A percentile compares a stretch with the other conserved stretches of the same genome.
Conservation (phyloP, 1,284 basidiomycete species). For the Ceratorhiza oryzae-sativae region DNA sequence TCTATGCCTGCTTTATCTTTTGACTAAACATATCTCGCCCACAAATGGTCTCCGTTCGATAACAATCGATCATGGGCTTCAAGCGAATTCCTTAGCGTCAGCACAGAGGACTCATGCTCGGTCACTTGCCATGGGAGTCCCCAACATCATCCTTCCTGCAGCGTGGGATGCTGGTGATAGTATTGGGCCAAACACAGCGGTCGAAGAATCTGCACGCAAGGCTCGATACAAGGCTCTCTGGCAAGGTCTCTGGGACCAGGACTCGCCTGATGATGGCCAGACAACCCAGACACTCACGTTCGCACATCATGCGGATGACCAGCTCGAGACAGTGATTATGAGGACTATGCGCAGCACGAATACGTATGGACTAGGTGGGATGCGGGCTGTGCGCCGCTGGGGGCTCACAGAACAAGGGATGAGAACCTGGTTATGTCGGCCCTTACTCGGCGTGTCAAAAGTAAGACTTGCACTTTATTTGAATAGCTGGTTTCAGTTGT, state of each 20-base stretch:
- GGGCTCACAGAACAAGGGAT: conserved; percentile 76
- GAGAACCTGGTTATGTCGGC: conserved; percentile 70
- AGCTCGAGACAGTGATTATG: conserved; percentile 78
- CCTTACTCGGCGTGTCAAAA: conserved; percentile 70
- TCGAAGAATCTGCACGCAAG: conserved; percentile 65
- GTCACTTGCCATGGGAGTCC: conserved; percentile 57
- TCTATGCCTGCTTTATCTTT: conserved; percentile 72
- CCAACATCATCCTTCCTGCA: conserved; percentile 58
- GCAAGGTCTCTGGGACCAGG: conserved; percentile 53
- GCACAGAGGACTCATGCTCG: conserved; percentile 56
- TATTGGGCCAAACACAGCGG: conserved; percentile 46
- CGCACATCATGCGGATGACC: conserved; percentile 80
- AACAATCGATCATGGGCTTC: conserved; percentile 71
- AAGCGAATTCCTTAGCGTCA: conserved; percentile 63
- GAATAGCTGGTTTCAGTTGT: not conserved
- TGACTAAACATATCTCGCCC: conserved; percentile 54
- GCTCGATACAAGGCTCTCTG: conserved; percentile 67
- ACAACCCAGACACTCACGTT: conserved; percentile 58
- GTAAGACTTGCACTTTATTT: conserved; percentile 51
- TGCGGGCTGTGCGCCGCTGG: conserved; percentile 69
- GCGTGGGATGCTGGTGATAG: conserved; percentile 59
- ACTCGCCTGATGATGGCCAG: not conserved
- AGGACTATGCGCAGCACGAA: conserved; percentile 57
- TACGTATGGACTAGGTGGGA: conserved; percentile 58
- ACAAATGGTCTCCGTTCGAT: conserved; percentile 60